Conservation (phyloP, 148 eudicot species). For the Vaccinium myrtillus region DNA sequence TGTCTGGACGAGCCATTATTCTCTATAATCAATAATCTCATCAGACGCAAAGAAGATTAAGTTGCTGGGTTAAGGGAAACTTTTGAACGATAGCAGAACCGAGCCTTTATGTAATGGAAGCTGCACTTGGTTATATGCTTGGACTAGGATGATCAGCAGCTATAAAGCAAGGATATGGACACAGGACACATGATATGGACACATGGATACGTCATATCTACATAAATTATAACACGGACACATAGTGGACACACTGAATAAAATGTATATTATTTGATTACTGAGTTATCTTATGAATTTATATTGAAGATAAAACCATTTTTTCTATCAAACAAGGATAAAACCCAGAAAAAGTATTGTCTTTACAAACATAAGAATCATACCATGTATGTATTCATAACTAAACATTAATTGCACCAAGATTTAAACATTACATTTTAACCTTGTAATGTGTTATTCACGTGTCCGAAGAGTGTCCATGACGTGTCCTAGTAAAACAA, state of each 20-base stretch:
- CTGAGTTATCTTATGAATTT: not conserved
- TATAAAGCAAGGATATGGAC: not conserved
- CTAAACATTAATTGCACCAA: too few relatives aligned
- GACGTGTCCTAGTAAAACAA: not conserved
- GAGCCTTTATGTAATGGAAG: not conserved
- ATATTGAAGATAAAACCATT: not conserved
- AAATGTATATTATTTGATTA: too few relatives aligned
- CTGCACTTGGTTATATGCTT: not conserved
- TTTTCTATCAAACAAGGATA: not conserved
- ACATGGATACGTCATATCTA: too few relatives aligned
- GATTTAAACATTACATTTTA: not conserved
- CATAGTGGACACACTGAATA: too few relatives aligned
- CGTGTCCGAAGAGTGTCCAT: not conserved
- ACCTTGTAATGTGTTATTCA: not conserved
- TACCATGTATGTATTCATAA: too few relatives aligned
- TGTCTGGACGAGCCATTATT: not conserved
- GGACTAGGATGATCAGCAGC: not conserved
- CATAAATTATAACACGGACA: too few relatives aligned
- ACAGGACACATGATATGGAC: too few relatives aligned
- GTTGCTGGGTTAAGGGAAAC: not conserved
- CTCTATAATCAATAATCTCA: not conserved
- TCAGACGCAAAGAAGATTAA: not conserved
- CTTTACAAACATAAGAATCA: not conserved
- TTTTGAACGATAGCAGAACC: not conserved
- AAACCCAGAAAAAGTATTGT: not conserved